These are phyloP conservation scores for Daphne laureola DNA, from an alignment of 441 rosid genomes.

Conservation along the genomic window DNA sequence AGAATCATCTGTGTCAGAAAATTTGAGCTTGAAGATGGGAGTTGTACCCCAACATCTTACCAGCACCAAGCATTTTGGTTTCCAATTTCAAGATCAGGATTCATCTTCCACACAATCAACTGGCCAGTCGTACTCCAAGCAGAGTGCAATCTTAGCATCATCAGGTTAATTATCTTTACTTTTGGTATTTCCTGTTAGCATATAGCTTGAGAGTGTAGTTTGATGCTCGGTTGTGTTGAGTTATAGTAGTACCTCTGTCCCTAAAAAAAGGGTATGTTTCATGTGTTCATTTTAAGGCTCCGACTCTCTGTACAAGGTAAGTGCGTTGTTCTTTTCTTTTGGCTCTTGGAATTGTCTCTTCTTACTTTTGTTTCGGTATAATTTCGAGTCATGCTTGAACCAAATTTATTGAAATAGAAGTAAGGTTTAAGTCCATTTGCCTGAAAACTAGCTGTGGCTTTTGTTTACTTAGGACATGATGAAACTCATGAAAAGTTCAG, in stretches of 20 bases:
- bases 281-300: no score
- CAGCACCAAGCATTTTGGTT: constrained; percentile 34
- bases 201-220: neutral
- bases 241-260: no score
- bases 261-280: no score
- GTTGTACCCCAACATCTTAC: constrained; percentile 26
- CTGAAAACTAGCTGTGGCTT: constrained; percentile 6
- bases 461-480: constrained; percentile 34
- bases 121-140: constrained; percentile 52
- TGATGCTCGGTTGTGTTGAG: no score
- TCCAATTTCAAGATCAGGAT: constrained; percentile 55
- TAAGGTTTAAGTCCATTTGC: neutral
- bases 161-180: constrained; percentile 24
- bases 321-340: constrained; percentile 1
- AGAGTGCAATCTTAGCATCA: constrained; percentile 19
- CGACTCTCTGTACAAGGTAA: neutral
- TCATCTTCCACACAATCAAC: constrained; percentile 62
- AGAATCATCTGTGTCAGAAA: constrained; percentile 26
- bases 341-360: neutral
- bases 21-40: constrained; percentile 46
- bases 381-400: neutral
- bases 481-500: constrained; percentile 28
- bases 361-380: neutral
- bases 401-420: constrained; percentile 2
- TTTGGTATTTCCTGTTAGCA: constrained; percentile 1